Base-by-base conservation (phyloP, 257 asterid species). In the Haberlea rhodopensis region DNA sequence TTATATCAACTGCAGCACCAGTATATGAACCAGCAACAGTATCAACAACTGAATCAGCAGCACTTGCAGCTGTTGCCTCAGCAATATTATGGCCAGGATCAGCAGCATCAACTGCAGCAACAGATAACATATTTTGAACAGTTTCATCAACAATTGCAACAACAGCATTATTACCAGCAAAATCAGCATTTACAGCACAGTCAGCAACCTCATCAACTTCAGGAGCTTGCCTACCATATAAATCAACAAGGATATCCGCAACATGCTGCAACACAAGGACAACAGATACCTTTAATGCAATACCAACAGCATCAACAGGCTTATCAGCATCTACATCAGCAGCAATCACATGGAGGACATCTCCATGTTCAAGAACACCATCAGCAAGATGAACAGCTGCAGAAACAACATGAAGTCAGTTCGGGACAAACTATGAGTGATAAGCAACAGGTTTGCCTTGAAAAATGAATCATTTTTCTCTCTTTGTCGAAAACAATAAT, bases 221-320 rank as follows among this genome's bases (percentile, higher is more conserved):
- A 79, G 75, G 82, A 73, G 37, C 60, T 53, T 58, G 76, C 82
- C 37, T 72, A 71, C 69, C 86, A 82, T 75, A 69, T 75, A 59
- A 77, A 87, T 53, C 90, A 79, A 62, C 61, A 78, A 49, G 89
- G 86, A 49, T 82, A 81, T 72, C 91, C 81, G 48, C 86, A 73
- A 66, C 76, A 74, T 1, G 65, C 13, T 40, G 48, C 72, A 19
- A 69, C 78, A 24, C 88, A 72, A 63, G 82, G 73, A 61, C 79
- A 80, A 71, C 90, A 79, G 78, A 70, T 66, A 20, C 73, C 72
- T 28, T 65, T 75, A 86, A 92, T 85, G 85, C 97, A 88, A 69
- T 88, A 83, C 80, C 91, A 86, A 77, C 75, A 78, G 56, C 62
- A 83, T 65, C 95, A 81, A 72, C 87, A 83, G 79, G 78, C 75